phyloP scores from a whole-genome alignment of 257 asterid genomes.

The Fraxinus excelsior region DNA sequence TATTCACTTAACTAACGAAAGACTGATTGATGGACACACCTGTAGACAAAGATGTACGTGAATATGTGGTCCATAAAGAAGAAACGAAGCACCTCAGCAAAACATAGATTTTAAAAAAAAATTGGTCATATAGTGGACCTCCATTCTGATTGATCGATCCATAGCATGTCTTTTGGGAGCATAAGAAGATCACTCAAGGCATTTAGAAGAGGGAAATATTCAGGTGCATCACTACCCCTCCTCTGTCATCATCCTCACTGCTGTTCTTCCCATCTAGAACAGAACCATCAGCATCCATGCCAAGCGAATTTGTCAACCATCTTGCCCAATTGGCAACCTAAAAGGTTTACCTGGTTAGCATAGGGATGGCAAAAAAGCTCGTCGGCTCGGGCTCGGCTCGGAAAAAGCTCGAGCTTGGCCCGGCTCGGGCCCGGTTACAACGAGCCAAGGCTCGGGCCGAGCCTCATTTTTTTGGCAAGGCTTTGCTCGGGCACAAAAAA shows the following conservation, averaged over 20 bases:
- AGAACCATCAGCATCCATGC: conserved; percentile 44
- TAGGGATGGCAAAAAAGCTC: no score
- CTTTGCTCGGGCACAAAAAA: no score
- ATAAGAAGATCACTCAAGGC: conserved; percentile 87
- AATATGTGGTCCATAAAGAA: conserved; percentile 2
- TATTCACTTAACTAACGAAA: conserved; percentile 74
- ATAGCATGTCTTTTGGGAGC: conserved; percentile 97
- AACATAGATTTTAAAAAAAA: no score
- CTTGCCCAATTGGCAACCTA: conserved; percentile 95
- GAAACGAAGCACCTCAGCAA: neutral
- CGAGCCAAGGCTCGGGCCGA: no score
- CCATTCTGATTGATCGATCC: conserved; percentile 76
- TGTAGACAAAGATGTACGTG: conserved; percentile 30
- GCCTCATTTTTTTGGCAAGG: no score
- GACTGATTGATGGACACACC: conserved; percentile 89
- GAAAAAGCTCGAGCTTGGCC: no score
- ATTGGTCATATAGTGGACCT: conserved; percentile 46
- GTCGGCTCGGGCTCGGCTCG: no score
- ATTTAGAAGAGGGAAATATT: conserved; percentile 74
- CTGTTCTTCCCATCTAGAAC: conserved; percentile 28
- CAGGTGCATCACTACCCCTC: conserved; percentile 40
- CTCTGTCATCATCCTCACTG: conserved; percentile 34
- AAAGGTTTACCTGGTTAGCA: conserved; percentile 19
- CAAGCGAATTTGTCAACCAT: conserved; percentile 63
- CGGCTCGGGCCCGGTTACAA: no score